Evolutionary conservation across 805 yeast species (phyloP).

Genomic region (Starmerella apis): DNA sequence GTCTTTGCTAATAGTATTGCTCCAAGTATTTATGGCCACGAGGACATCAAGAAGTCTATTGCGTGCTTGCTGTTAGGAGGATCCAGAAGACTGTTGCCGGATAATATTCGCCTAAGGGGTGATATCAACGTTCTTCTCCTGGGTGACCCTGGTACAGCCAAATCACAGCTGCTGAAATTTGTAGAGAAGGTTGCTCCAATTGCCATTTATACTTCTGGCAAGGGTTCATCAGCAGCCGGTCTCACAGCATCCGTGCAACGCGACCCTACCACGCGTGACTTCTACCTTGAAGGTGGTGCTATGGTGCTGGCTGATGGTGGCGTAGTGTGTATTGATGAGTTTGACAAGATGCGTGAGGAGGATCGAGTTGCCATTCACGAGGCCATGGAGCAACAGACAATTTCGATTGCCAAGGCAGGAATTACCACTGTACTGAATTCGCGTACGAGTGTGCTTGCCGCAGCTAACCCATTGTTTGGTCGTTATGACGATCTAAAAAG

Average conservation of each 20-base stretch:
- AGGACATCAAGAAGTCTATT: slow-evolving; percentile 85
- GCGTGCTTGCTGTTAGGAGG: slow-evolving; percentile 92
- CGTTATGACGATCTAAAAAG: slow-evolving; percentile 91
- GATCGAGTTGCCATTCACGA: slow-evolving; percentile 98
- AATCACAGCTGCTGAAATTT: slow-evolving; percentile 87
- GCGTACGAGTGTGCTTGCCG: slow-evolving; percentile 91
- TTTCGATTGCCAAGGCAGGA: slow-evolving; percentile 98
- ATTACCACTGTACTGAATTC: slow-evolving; percentile 94
- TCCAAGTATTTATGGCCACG: slow-evolving; percentile 90
- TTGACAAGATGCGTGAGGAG: slow-evolving; percentile 98
- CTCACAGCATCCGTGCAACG: slow-evolving; percentile 95
- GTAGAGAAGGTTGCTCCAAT: slow-evolving; percentile 93
- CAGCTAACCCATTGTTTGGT: slow-evolving; percentile 96
- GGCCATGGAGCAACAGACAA: slow-evolving; percentile 99
- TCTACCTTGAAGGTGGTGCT: slow-evolving; percentile 97
- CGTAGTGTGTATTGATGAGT: slow-evolving; percentile 97
- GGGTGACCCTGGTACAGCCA: slow-evolving; percentile 99
- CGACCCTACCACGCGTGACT: slow-evolving; percentile 75
- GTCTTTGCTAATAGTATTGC: slow-evolving; percentile 83
- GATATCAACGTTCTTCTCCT: slow-evolving; percentile 85
- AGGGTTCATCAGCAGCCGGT: slow-evolving; percentile 99
- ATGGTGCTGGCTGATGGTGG: slow-evolving; percentile 99
- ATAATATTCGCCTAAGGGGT: slow-evolving; percentile 93
- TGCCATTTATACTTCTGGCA: slow-evolving; percentile 94
- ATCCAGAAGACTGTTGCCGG: slow-evolving; percentile 81